A percentile compares a stretch with the other conserved stretches of the same genome.
These are phyloP conservation scores for Saccharomycopsis sp. DNA, from an alignment of 805 yeast species.

Conservation along the genomic window DNA sequence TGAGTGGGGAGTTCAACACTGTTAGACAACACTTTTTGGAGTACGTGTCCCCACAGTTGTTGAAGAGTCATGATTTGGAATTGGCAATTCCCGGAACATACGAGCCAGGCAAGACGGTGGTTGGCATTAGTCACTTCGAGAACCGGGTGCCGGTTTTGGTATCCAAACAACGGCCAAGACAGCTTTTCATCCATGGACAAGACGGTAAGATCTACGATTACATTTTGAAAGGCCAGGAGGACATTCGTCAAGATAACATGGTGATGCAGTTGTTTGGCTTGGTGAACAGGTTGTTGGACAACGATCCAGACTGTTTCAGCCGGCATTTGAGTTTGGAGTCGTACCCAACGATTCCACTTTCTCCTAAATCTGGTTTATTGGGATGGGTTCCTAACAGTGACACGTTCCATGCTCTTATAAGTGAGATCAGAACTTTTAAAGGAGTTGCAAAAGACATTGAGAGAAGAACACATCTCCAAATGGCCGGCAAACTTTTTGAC, in stretches of 20 bases:
- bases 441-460: constrained; percentile 17
- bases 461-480: constrained; percentile 7
- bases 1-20: constrained; percentile 57
- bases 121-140: constrained; percentile 66
- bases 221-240: constrained; percentile 90
- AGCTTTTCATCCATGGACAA: constrained; percentile 68
- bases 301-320: constrained; percentile 93
- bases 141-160: constrained; percentile 80
- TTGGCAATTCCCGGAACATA: constrained; percentile 94
- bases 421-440: constrained; percentile 79
- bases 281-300: constrained; percentile 79
- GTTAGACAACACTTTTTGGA: constrained; percentile 36
- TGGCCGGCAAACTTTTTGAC: constrained; percentile 52
- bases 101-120: constrained; percentile 70
- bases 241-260: constrained; percentile 91
- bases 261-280: constrained; percentile 97
- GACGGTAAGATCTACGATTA: constrained; percentile 88
- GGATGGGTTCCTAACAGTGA: constrained; percentile 99
- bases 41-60: constrained; percentile 85
- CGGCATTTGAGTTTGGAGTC: constrained; percentile 89
- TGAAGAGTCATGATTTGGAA: constrained; percentile 69
- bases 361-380: constrained; percentile 92
- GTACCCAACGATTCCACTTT: constrained; percentile 88
- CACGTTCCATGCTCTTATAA: constrained; percentile 86
- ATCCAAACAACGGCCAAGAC: constrained; percentile 93